Base-by-base conservation (phyloP, 805 yeast species). In the Kregervanrija pseudodelftensis region DNA sequence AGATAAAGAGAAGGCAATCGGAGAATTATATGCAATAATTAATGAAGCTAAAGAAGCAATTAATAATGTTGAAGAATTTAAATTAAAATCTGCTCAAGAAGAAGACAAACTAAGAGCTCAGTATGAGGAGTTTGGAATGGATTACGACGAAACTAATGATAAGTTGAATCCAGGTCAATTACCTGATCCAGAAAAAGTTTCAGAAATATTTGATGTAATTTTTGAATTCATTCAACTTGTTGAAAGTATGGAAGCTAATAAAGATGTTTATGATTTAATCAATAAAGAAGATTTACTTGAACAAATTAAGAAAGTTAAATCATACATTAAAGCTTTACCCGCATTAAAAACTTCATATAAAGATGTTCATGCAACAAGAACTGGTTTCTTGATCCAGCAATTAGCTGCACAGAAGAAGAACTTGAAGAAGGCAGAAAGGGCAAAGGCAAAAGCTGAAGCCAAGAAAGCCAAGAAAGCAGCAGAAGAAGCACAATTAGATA, bases 91-190 rank as follows among this genome's bases (percentile, higher is more conserved):
- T 5, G 72, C 75, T 1, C 68, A 67, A 37, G 76, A 75, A 45
- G 65, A 79, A 4, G 53, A 58, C 33, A 66, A 64, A 2, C 50
- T 77, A 33, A 64, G 74, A 48, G 57, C 63, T 22, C 66, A 68
- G 36, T 79, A 67, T 54, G 69, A 70, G 3, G 66, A 65, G 3
- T 60, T 67, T 16, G 75, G 70, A 0, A 56, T 80, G 22, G 76
- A 80, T 53, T 77, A 73, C 48, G 76, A 73, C 32, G 68, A 70
- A 43, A 80, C 77, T 52, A 73, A 72, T 46, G 64, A 66, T 32
- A 71, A 73, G 47, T 57, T 79, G 37, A 71, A 68, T 58, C 14
- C 54, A 57, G n/a, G 47, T 49, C 11, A 59, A 63, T 13, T 58
- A 54, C 13, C 37, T 57, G 3, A 52, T 54, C 8, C 61, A 59